phyloP scores from a whole-genome alignment of 768 basidiomycete species.

The Harrya chromipes region DNA sequence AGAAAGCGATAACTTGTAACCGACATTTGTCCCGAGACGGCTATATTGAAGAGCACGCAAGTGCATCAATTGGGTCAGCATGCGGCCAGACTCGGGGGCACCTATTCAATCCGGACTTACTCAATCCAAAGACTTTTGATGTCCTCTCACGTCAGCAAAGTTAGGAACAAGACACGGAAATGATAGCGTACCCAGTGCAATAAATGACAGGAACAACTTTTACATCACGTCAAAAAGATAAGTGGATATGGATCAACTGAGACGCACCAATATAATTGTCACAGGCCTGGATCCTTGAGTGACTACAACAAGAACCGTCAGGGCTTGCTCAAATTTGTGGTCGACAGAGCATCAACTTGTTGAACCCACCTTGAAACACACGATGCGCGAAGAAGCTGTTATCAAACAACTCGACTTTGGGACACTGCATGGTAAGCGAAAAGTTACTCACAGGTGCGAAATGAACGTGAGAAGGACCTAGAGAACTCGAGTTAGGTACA shows the following conservation, averaged over 20 bases:
- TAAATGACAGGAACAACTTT: constrained; percentile 18
- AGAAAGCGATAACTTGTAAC: neutral
- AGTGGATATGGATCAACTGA: neutral
- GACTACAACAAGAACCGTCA: constrained; percentile 10
- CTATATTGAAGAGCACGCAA: constrained; percentile 4
- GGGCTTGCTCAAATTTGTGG: too few relatives aligned
- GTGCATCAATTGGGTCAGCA: neutral
- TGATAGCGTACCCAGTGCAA: constrained; percentile 20
- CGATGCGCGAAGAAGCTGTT: constrained; percentile 26
- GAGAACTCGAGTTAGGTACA: neutral
- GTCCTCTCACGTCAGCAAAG: constrained; percentile 12
- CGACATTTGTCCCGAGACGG: constrained; percentile 25
- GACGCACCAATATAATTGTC: constrained; percentile 18
- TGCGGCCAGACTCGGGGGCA: neutral
- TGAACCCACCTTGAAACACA: constrained; percentile 21
- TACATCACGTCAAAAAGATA: neutral
- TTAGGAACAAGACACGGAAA: neutral
- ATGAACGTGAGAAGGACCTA: constrained; percentile 27
- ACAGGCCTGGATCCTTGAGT: constrained; percentile 17
- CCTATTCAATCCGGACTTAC: constrained; percentile 15
- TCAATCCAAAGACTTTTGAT: constrained; percentile 25
- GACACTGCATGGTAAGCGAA: neutral
- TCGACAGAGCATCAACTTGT: neutral
- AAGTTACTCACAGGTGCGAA: constrained; percentile 23
- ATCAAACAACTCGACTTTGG: neutral